Conservation (phyloP, 1,139 yeast species). For the Zygoascus hellenicus region DNA sequence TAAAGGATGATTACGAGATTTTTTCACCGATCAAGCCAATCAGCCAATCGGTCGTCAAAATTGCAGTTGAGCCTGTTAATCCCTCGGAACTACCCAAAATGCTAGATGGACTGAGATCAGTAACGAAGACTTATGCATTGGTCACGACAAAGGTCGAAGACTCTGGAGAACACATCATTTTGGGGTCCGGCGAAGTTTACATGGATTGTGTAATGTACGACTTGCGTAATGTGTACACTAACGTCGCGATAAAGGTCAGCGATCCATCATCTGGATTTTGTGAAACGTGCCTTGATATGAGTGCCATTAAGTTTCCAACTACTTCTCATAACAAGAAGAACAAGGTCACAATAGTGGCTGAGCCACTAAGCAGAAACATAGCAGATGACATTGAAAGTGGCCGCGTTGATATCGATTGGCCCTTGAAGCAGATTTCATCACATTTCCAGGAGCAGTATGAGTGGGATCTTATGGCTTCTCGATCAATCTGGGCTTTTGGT, state of each 20-base stretch:
- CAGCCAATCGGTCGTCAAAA: constrained; percentile 60
- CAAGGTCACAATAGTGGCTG: constrained; percentile 67
- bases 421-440: constrained; percentile 46
- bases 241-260: constrained; percentile 71
- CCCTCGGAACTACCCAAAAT: constrained; percentile 77
- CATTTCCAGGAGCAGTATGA: constrained; percentile 52
- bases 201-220: constrained; percentile 82
- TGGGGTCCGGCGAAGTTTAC: constrained; percentile 85
- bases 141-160: constrained; percentile 69
- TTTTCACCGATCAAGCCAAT: constrained; percentile 44
- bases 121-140: constrained; percentile 61
- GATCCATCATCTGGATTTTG: constrained; percentile 77
- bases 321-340: constrained; percentile 52
- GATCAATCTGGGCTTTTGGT: constrained; percentile 80
- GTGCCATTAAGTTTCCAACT: constrained; percentile 61
- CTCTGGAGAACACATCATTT: constrained; percentile 77
- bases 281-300: constrained; percentile 67
- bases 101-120: constrained; percentile 58
- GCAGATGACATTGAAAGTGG: constrained; percentile 55
- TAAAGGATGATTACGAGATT: constrained; percentile 26
- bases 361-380: constrained; percentile 58
- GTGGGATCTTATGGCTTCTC: constrained; percentile 82
- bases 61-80: constrained; percentile 74
- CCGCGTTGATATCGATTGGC: constrained; percentile 34
- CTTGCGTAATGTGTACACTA: constrained; percentile 54